Base-by-base conservation (phyloP, 805 yeast species). In the Ogataea thermomethanolica region DNA sequence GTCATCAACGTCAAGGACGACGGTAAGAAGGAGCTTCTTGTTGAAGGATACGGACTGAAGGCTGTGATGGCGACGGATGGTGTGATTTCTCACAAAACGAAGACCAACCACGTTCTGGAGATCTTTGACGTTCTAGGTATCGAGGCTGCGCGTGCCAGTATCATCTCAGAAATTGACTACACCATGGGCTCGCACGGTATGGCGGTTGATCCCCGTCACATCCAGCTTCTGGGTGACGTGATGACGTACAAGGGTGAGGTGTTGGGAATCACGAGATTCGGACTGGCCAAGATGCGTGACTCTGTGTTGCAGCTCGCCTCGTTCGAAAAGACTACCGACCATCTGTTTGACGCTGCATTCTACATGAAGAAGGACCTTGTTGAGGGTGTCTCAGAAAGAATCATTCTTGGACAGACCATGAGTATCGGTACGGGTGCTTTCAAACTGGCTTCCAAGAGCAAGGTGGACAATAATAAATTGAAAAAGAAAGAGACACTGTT, bases 161-260 rank as follows among this genome's bases (percentile, higher is more conserved):
- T 93, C 61, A 84, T 93, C 59, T 80, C 80, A 48, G 99, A 93
- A 69, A 93, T 93, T 64, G 95, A 86, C 59, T 89, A 89, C 60
- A 93, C 99, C 40, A 93, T 93, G 99, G 81, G 95, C 60, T 88
- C 89, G 66, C 99, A 93, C 71, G 99, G 99, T 66, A 93, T 93
- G 99, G 87, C 95, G 62, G 97, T 93, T 35, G 99, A 93, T 73
- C 99, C 98, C 46, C 95, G 99, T 73, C 99, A 93, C 64, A 90
- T 95, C 62, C 98, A 93, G 69, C 71, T 93, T 33, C 70, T 93
- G 49, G 99, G 99, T 50, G 99, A 93, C 65, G 98, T 93, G 35
- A 93, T 93, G 99, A 88, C 98, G 0, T 93, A 87, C 64, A 93
- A 93, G 67, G 99, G 99, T 45, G 99, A 93, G 62, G 95, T 93